Evolutionary conservation across 495 filamentous ascomycete species (phyloP), one percentile per base, ranked within the genome.

Genomic region (Pyrenula massariospora): DNA sequence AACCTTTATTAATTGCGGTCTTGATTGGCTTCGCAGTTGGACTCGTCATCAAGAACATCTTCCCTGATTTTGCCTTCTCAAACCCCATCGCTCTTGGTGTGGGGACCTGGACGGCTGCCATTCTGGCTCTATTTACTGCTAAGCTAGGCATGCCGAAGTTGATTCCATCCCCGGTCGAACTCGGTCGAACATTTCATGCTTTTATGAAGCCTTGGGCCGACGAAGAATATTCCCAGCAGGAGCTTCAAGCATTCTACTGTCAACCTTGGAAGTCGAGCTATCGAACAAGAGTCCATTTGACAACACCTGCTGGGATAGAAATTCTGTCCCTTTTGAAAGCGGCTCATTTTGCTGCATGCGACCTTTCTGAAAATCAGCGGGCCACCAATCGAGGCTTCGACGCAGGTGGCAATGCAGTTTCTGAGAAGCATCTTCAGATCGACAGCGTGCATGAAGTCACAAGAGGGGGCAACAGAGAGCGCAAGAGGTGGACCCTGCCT

Each of bases 51-150:
- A 68, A 66, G 36, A 53, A 70, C 56, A 60, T 55, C 23, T 54
- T 68, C 19, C 72, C 69, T 3, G 12, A 65, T 0, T 78, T 75
- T 58, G 23, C 61, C 2, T 84, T 76, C 61, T 72, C 73, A n/a
- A 66, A 70, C 51, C 71, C 79, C 20, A 75, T 80, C 54, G 72
- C 77, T 2, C 67, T 83, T 8, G 78, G 68, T 25, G 58, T 68
- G 3, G 73, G 76, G 10, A 81, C 77, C 15, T 83, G 80, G 80
- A 76, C 67, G 3, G 68, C 76, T 12, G 79, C 77, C 22, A 56
- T 82, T 48, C 67, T 80, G 12, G 70, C 77, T 0, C 59, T 82
- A 5, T 69, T 67, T 42, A 73, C 65, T 53, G 68, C 71, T 22
- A 71, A 70, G 20, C 68, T 75, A 64, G 67, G 70, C 22, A 75